Evolutionary conservation across 768 basidiomycete genomes (phyloP).

Genomic region (Mycena pura): DNA sequence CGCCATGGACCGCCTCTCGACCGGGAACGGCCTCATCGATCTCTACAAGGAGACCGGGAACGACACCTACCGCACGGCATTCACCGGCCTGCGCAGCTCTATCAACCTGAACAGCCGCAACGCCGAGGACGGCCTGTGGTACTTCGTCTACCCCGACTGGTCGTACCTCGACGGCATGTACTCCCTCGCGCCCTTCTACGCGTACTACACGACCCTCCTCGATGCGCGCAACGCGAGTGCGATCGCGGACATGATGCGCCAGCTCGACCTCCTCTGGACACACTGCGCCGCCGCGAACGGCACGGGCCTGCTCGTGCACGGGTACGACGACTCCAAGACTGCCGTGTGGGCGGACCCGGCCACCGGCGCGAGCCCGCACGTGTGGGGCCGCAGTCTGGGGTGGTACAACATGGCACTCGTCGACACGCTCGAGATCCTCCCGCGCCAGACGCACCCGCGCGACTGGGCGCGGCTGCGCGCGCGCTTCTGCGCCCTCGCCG

Average conservation of each 20-base stretch:
- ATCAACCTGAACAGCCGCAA: constrained; percentile 29
- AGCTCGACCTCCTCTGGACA: constrained; percentile 30
- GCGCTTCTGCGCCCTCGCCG: constrained; percentile 15
- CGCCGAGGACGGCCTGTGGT: constrained; percentile 29
- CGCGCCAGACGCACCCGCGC: constrained; percentile 10
- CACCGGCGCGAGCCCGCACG: constrained; percentile 30
- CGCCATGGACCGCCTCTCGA: constrained; percentile 21
- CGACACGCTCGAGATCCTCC: constrained; percentile 31
- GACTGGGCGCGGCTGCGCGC: constrained; percentile 12
- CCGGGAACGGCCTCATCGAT: constrained; percentile 14
- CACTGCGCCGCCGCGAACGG: constrained; percentile 23
- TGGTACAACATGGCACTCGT: constrained; percentile 27
- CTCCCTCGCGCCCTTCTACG: constrained; percentile 35
- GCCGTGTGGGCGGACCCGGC: constrained; percentile 31
- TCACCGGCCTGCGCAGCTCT: constrained; percentile 26
- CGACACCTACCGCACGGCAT: constrained; percentile 26
- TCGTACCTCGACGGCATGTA: constrained; percentile 35
- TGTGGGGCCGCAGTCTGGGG: constrained; percentile 28
- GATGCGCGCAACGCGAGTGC: constrained; percentile 25
- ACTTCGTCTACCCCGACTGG: constrained; percentile 24
- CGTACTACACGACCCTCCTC: constrained; percentile 27
- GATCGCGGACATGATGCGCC: constrained; percentile 28
- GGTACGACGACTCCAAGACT: constrained; percentile 34
- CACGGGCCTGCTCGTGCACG: constrained; percentile 26
- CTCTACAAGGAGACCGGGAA: constrained; percentile 22